A percentile compares a stretch with the other conserved stretches of the same genome.
Conservation (phyloP, 1,284 basidiomycete genomes). For the Cryptococcus sp. region DNA sequence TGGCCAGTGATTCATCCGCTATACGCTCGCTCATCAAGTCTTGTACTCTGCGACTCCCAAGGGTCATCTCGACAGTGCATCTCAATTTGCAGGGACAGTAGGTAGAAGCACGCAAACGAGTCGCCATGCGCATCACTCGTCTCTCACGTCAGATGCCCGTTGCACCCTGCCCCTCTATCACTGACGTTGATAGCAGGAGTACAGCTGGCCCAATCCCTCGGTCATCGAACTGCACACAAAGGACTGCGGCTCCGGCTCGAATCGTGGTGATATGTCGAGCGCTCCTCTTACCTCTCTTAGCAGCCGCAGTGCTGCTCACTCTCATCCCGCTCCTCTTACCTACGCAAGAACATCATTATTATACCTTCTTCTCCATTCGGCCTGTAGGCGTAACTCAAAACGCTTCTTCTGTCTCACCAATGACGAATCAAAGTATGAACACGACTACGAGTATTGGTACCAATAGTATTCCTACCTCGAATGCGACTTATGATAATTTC, state of each 20-base stretch:
- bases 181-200: not conserved
- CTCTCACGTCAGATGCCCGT: not conserved
- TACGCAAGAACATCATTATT: conserved; percentile 1
- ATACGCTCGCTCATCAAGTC: no score
- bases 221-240: not conserved
- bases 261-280: not conserved
- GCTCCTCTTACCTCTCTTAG: conserved; percentile 6
- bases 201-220: not conserved
- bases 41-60: no score
- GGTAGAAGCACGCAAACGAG: not conserved
- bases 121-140: conserved; percentile 2
- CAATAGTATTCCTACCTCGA: no score
- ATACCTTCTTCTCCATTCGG: conserved; percentile 6
- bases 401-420: no score
- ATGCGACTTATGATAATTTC: no score
- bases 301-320: conserved; percentile 1
- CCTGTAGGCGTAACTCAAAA: not conserved
- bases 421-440: no score
- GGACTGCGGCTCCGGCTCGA: not conserved
- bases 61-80: no score
- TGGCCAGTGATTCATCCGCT: no score
- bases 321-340: conserved; percentile 11
- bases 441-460: no score
- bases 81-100: no score
- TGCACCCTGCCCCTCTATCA: not conserved